Conservation (phyloP, 2,329 filamentous ascomycete species). For the Colletotrichum zoysiae region DNA sequence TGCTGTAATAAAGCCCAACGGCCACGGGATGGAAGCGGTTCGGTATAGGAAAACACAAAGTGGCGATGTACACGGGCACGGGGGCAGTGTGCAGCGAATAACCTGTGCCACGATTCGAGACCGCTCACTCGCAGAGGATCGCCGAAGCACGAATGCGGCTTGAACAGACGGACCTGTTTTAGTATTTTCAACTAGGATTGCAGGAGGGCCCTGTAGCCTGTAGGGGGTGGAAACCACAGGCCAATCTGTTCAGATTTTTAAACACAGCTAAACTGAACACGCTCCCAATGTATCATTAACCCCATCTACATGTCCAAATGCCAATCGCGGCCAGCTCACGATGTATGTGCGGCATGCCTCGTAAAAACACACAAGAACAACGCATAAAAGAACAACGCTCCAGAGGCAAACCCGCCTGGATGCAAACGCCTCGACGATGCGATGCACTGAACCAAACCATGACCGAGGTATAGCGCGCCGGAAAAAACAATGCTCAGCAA, state of each 20-base stretch:
- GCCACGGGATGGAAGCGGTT: not conserved
- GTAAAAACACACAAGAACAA: not conserved
- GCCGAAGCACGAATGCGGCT: not conserved
- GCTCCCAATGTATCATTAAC: conserved; percentile 30
- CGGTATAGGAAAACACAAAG: not conserved
- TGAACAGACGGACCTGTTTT: conserved; percentile 8
- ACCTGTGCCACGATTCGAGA: not conserved
- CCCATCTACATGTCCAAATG: conserved; percentile 35
- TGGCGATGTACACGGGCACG: conserved; percentile 5
- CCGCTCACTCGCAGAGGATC: not conserved
- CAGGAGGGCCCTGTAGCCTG: conserved; percentile 27
- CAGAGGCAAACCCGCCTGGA: not conserved
- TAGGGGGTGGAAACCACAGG: conserved; percentile 18
- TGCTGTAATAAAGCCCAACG: not conserved
- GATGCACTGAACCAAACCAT: conserved; percentile 27
- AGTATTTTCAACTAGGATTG: conserved; percentile 25
- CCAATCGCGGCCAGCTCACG: conserved; percentile 26
- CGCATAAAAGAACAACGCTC: not conserved
- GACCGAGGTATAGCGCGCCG: conserved; percentile 41
- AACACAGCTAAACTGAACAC: not conserved
- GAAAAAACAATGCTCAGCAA: conserved; percentile 40
- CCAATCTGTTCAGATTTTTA: conserved; percentile 17
- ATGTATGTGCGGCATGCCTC: conserved; percentile 17
- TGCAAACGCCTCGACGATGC: conserved; percentile 39
- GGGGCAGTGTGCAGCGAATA: not conserved